A percentile compares a stretch with the other conserved stretches of the same genome.
Conservation (phyloP, 208 protist species). For the Acanthamoeba royreba region DNA sequence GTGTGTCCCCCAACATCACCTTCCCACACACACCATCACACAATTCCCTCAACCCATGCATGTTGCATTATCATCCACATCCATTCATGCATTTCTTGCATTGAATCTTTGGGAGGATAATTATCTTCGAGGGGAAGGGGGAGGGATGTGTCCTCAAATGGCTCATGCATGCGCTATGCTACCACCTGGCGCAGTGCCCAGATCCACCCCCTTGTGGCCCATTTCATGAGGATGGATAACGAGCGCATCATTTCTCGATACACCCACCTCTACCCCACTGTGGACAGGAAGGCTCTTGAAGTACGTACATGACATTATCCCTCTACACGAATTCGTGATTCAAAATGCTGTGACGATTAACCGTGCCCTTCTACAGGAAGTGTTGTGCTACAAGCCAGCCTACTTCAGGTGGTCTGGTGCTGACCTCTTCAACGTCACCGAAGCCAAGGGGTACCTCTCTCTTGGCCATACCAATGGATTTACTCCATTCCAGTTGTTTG, state of each 20-base stretch:
- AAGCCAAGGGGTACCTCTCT: conserved; percentile 36
- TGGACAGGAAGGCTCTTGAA: conserved; percentile 41
- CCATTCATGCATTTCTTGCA: too few species aligned
- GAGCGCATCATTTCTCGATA: conserved; percentile 70
- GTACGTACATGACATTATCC: background rate
- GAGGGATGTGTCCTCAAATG: background rate
- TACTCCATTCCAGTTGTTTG: too few species aligned
- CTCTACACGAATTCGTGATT: background rate
- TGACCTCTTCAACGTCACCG: conserved; percentile 67
- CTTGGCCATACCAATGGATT: background rate
- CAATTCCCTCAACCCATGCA: too few species aligned
- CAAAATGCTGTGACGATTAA: too few species aligned
- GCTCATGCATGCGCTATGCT: background rate
- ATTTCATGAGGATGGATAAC: conserved; percentile 68
- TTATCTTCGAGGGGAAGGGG: too few species aligned
- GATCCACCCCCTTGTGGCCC: conserved; percentile 67
- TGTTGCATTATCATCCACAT: too few species aligned
- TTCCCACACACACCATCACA: background rate
- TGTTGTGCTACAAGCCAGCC: conserved; percentile 68
- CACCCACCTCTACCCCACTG: conserved; percentile 67
- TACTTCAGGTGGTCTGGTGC: conserved; percentile 72
- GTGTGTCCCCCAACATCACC: background rate
- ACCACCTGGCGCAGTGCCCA: background rate
- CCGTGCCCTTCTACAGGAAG: too few species aligned
- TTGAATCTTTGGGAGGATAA: too few species aligned